Base-by-base conservation (phyloP, 768 basidiomycete genomes). In the Clathrus columnatus region DNA sequence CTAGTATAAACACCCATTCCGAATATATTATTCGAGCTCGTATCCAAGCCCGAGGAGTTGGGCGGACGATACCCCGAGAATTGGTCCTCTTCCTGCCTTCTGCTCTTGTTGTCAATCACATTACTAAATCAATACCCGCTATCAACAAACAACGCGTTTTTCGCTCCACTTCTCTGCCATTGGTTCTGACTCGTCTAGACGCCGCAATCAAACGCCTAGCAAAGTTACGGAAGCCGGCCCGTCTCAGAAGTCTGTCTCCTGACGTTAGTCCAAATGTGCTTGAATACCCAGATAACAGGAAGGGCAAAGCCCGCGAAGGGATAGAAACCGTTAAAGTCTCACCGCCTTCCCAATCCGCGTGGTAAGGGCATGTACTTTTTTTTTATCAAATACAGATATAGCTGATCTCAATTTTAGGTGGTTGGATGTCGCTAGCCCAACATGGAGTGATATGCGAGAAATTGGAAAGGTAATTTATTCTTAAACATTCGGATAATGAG, bases 381-480 rank as follows among this genome's bases (percentile, higher is more conserved):
- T 36, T 44, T 23, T 62, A 7, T 65, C 66, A 20, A 49, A 48
- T 24, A 59, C n/a, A 51, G 36, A 54, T 54, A 56, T 20, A 58
- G 50, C 54, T 57, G 57, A 64, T 51, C 29, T 61, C 32, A 60
- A 56, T 51, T 61, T 75, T 72, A 23, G 93, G 93, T 97, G 91
- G 79, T 68, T 97, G 43, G 92, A 97, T 63, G 82, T 95, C 0
- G 76, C 89, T 26, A 90, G 84, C 59, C 92, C 93, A 1, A 84
- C 82, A 0, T 90, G 89, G 79, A 85, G 87, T 48, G 92, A 95
- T 66, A 81, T 95, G 76, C 78, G 86, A 57, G 80, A 84, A 5
- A 76, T 97, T 48, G 87, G 91, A 44, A 91, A 88, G 77, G 90
- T 84, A 61, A 51, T 75, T 64, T 7, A 2, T 29, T 30, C 16